These are phyloP conservation scores for Yamadazyma dushanensis DNA, from an alignment of 1,139 yeast species.

Conservation along the genomic window DNA sequence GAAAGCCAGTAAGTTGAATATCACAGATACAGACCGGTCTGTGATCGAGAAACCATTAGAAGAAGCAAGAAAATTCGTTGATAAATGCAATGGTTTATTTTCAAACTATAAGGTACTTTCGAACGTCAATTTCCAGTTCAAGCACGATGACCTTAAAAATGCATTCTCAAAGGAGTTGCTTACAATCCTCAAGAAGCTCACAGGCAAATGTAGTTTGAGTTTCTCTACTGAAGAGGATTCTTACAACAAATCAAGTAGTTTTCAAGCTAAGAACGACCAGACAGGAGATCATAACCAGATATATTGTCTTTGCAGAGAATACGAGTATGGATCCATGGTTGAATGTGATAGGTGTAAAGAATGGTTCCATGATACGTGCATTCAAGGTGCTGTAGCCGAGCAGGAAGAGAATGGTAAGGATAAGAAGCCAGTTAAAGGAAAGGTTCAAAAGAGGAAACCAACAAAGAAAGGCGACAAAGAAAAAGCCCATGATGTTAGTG, in stretches of 20 bases:
- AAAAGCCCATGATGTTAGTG: conserved; percentile 23
- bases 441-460: conserved; percentile 1
- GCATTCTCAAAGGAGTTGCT: conserved; percentile 10
- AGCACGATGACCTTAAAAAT: conserved; percentile 16
- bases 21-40: conserved; percentile 20
- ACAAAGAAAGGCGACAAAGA: conserved; percentile 8
- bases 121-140: conserved; percentile 23
- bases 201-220: conserved; percentile 34
- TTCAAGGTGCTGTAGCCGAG: conserved; percentile 21
- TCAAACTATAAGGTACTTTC: conserved; percentile 29
- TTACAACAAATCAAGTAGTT: conserved; percentile 19
- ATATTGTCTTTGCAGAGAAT: conserved; percentile 72
- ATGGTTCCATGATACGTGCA: conserved; percentile 77
- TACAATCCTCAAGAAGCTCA: conserved; percentile 7
- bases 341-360: conserved; percentile 79
- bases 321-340: conserved; percentile 72
- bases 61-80: conserved; percentile 45
- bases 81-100: conserved; percentile 23
- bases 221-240: conserved; percentile 42
- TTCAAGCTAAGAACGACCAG: conserved; percentile 2
- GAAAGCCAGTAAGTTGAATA: conserved; percentile 27
- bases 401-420: conserved; percentile 16
- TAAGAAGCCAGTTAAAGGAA: conserved; percentile 22
- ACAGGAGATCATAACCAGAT: conserved; percentile 17
- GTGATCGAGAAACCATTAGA: conserved; percentile 8